phyloP scores from a whole-genome alignment of 352 stramenopile species.

The Pythium insidiosum region DNA sequence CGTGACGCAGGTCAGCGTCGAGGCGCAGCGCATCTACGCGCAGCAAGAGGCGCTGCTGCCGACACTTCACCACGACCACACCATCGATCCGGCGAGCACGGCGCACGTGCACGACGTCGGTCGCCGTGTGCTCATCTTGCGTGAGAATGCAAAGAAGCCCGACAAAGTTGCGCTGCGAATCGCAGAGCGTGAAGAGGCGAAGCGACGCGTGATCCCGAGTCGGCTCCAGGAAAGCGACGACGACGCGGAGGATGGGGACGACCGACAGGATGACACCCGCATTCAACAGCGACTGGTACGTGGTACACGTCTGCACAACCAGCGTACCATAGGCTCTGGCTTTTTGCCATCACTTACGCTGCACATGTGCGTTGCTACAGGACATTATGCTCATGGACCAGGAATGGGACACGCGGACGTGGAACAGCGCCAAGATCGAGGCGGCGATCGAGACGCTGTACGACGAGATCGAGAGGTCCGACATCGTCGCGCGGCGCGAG shows the following conservation, averaged over 20 bases:
- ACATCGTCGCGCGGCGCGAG: constrained; percentile 28
- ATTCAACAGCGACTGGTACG: constrained; percentile 49
- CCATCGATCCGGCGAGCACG: constrained; percentile 18
- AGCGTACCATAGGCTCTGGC: background rate
- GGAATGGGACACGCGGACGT: constrained; percentile 71
- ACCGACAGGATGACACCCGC: constrained; percentile 17
- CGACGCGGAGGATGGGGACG: constrained; percentile 11
- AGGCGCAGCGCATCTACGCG: constrained; percentile 41
- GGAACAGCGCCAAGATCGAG: constrained; percentile 52
- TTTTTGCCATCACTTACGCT: background rate
- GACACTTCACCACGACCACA: constrained; percentile 41
- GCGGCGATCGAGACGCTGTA: constrained; percentile 62
- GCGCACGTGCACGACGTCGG: constrained; percentile 61
- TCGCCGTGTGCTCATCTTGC: constrained; percentile 38
- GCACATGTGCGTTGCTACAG: constrained; percentile 14
- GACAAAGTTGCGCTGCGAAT: constrained; percentile 20
- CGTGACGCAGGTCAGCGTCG: constrained; percentile 36
- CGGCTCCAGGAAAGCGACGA: constrained; percentile 34
- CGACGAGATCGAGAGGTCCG: constrained; percentile 42
- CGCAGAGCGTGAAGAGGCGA: constrained; percentile 10
- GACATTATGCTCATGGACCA: constrained; percentile 71
- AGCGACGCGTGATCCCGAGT: constrained; percentile 46
- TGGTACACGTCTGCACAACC: background rate
- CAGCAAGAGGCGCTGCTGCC: constrained; percentile 49
- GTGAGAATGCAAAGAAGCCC: constrained; percentile 27